These are phyloP conservation scores for Tuber aestivum DNA, from an alignment of 495 filamentous ascomycete species.

Conservation along the genomic window DNA sequence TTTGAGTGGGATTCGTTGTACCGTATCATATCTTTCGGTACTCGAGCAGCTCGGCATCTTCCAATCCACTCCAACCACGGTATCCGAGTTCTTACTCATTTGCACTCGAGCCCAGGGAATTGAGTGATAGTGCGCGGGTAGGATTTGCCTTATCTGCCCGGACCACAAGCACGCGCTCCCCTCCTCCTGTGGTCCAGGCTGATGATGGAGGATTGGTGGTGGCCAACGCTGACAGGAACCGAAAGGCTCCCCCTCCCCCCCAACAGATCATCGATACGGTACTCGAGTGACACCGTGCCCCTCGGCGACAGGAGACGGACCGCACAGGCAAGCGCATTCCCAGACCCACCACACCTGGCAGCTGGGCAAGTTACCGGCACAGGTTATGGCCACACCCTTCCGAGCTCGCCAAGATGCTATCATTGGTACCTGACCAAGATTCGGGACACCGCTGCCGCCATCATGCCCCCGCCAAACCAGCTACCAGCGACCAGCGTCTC, in stretches of 20 bases:
- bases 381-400: not conserved
- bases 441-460: not conserved
- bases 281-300: too few relatives aligned
- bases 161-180: not conserved
- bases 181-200: not conserved
- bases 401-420: not conserved
- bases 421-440: not conserved
- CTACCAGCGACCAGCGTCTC: not conserved
- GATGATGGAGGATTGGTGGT: not conserved
- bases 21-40: not conserved
- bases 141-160: not conserved
- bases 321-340: not conserved
- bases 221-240: not conserved
- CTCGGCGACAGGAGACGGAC: not conserved
- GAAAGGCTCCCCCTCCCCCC: not conserved
- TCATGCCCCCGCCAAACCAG: not conserved
- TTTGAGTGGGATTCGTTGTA: constrained; percentile 1
- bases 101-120: not conserved
- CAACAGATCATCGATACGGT: too few relatives aligned
- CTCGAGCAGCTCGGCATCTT: not conserved
- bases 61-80: not conserved
- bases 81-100: not conserved
- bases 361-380: too few relatives aligned
- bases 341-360: not conserved
- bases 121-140: not conserved